A percentile compares a stretch with the other conserved stretches of the same genome.
These are phyloP conservation scores for Nicotiana undulata DNA, from an alignment of 257 asterid species.

Conservation along the genomic window DNA sequence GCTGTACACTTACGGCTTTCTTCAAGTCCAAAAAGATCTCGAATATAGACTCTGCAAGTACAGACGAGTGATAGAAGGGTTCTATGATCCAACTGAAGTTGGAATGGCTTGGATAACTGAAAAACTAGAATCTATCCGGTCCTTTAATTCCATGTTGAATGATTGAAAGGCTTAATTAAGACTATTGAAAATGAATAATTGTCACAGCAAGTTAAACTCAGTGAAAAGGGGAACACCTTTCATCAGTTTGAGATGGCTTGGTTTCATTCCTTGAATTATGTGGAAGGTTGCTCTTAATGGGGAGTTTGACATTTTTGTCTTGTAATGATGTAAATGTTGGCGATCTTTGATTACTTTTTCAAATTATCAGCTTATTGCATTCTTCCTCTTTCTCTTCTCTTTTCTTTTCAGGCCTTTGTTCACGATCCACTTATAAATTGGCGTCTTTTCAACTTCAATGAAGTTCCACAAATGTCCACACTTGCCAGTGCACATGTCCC, in stretches of 20 bases:
- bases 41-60: neutral
- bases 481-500: slow-evolving; percentile 52
- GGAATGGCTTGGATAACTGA: neutral
- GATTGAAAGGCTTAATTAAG: neutral
- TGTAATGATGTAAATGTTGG: neutral
- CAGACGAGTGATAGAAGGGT: neutral
- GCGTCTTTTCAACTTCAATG: slow-evolving; percentile 98
- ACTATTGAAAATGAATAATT: neutral
- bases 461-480: slow-evolving; percentile 87
- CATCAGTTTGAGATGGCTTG: neutral
- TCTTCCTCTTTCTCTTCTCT: neutral
- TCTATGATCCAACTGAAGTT: neutral
- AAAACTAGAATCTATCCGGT: neutral
- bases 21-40: neutral
- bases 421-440: slow-evolving; percentile 97
- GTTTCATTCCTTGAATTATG: neutral
- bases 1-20: neutral
- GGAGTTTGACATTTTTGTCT: neutral
- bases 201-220: neutral
- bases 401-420: slow-evolving; percentile 78
- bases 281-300: neutral
- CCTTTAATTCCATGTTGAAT: neutral
- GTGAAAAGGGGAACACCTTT: neutral
- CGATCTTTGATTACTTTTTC: neutral
- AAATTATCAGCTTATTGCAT: neutral